Conservation (phyloP, 805 yeast species). For the Metschnikowia chrysomelidarum region DNA sequence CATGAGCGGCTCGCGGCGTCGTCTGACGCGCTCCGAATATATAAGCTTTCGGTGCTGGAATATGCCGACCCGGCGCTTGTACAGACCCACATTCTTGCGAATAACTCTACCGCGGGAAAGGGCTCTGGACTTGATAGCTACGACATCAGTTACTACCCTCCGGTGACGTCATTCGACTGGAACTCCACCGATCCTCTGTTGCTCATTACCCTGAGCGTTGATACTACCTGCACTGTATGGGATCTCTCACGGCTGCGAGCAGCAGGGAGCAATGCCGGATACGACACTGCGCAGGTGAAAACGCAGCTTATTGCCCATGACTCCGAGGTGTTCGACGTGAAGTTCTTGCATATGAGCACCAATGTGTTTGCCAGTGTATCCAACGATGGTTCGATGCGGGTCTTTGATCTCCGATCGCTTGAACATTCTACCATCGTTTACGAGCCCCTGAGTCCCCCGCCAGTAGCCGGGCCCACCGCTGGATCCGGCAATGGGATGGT, state of each 20-base stretch:
- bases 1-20: conserved; percentile 60
- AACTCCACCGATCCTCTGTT: conserved; percentile 64
- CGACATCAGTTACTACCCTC: conserved; percentile 62
- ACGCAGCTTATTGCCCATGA: conserved; percentile 97
- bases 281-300: conserved; percentile 63
- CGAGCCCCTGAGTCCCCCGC: conserved; percentile 50
- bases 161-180: conserved; percentile 95
- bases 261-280: conserved; percentile 9
- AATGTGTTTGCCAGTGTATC: conserved; percentile 89
- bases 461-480: conserved; percentile 1
- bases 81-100: conserved; percentile 41
- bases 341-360: conserved; percentile 70
- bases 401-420: conserved; percentile 82
- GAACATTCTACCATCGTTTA: conserved; percentile 95
- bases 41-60: conserved; percentile 49
- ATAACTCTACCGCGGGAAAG: conserved; percentile 31
- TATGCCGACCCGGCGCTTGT: conserved; percentile 37
- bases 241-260: conserved; percentile 50
- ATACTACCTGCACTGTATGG: conserved; percentile 98
- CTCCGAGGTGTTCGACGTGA: conserved; percentile 89
- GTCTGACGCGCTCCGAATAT: conserved; percentile 68
- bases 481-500: not conserved
- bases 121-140: conserved; percentile 40
- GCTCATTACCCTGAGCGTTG: conserved; percentile 83
- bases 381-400: conserved; percentile 90